Percentiles rank a stretch among this genome's conserved stretches.
Evolutionary conservation across 2,329 filamentous ascomycete genomes (phyloP).

Genomic region (Colletotrichum phormii): DNA sequence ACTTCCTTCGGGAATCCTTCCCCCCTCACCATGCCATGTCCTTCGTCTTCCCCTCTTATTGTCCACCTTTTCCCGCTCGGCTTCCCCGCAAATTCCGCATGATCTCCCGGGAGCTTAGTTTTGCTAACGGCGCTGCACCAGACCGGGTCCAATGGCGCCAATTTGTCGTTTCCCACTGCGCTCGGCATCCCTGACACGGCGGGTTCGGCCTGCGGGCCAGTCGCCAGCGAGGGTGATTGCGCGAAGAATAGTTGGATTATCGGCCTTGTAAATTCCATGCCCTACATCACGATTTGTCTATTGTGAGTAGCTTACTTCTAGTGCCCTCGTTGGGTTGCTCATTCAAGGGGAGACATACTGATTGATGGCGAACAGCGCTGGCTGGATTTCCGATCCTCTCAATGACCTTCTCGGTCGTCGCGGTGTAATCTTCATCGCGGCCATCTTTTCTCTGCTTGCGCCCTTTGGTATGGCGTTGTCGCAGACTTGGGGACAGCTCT

Average conservation of each 20-base stretch:
- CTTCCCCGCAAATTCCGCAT: not conserved
- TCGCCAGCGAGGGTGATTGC: slow-evolving; percentile 50
- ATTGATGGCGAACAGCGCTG: slow-evolving; percentile 53
- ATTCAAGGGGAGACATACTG: not conserved
- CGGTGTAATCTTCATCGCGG: slow-evolving; percentile 72
- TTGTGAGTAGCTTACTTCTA: slow-evolving; percentile 49
- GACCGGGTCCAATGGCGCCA: slow-evolving; percentile 61
- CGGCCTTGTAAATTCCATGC: slow-evolving; percentile 67
- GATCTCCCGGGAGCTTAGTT: not conserved
- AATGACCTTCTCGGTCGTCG: slow-evolving; percentile 70
- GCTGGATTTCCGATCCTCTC: slow-evolving; percentile 72
- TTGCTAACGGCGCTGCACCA: slow-evolving; percentile 31
- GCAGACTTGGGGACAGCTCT: slow-evolving; percentile 69
- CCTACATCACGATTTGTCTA: slow-evolving; percentile 54
- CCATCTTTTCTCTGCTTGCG: slow-evolving; percentile 70
- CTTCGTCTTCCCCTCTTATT: not conserved
- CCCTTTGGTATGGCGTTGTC: slow-evolving; percentile 70
- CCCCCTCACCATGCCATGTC: too few relatives aligned
- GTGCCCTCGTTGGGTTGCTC: too few relatives aligned
- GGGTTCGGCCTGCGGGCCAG: slow-evolving; percentile 45
- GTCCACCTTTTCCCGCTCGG: not conserved
- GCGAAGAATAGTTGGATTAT: slow-evolving; percentile 68
- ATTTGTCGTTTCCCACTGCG: slow-evolving; percentile 56
- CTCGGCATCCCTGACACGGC: slow-evolving; percentile 55
- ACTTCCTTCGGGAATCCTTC: too few relatives aligned